Percentiles rank a stretch among this genome's conserved stretches.
These are phyloP conservation scores for Plasmodium fragile DNA, from an alignment of 169 alveolate genomes.

Conservation along the genomic window DNA sequence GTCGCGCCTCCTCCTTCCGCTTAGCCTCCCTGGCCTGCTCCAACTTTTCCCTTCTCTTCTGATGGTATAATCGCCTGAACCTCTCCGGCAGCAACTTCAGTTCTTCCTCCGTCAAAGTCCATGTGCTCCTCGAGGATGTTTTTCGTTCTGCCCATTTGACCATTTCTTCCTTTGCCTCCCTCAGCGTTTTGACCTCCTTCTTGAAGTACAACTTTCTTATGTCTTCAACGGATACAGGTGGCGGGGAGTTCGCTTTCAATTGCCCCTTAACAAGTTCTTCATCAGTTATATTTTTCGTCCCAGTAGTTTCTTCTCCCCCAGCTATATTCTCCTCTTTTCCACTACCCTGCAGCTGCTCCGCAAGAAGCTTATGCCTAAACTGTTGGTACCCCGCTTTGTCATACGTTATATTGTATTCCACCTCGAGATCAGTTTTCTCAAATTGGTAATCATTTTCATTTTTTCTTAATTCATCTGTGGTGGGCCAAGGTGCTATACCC, in stretches of 20 bases:
- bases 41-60: conserved; percentile 9
- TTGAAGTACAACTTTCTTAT: conserved; percentile 59
- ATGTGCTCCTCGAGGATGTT: conserved; percentile 68
- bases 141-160: conserved; percentile 81
- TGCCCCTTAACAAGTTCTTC: neutral
- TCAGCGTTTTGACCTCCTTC: conserved; percentile 76
- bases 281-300: neutral
- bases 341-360: neutral
- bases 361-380: conserved; percentile 8
- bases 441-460: conserved; percentile 60
- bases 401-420: conserved; percentile 65
- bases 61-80: conserved; percentile 77
- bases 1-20: neutral
- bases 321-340: neutral
- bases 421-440: conserved; percentile 70
- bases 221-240: neutral
- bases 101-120: conserved; percentile 83
- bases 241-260: no score
- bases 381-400: conserved; percentile 15
- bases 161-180: conserved; percentile 84
- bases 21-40: neutral
- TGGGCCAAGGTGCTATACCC: conserved; percentile 87
- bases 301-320: neutral
- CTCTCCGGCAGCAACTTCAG: conserved; percentile 78
- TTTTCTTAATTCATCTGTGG: conserved; percentile 53